Conservation (phyloP, 192 early-diverging fungal species). For the Gorgonomyces haynaldii region DNA sequence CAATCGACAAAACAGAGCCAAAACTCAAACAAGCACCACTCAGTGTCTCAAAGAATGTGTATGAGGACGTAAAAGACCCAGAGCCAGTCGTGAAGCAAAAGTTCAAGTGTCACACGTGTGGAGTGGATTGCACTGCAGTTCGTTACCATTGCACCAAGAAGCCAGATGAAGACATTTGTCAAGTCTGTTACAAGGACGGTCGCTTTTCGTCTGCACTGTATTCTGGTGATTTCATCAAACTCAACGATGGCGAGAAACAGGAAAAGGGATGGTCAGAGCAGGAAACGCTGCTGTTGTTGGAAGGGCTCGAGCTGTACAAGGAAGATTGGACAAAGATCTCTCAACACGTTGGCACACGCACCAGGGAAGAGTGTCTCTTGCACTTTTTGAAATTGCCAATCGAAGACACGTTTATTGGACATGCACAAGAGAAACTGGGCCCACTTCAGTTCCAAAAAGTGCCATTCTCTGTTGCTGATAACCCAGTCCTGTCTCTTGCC, state of each 20-base stretch:
- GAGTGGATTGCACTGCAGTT: slow-evolving; percentile 60
- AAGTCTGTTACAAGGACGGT: slow-evolving; percentile 83
- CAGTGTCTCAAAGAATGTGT: slow-evolving; percentile 13
- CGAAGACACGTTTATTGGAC: slow-evolving; percentile 56
- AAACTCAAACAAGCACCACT: slow-evolving; percentile 1
- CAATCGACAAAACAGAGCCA: slow-evolving; percentile 3
- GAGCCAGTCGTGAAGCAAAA: slow-evolving; percentile 11
- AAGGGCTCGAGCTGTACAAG: slow-evolving; percentile 87
- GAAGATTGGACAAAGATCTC: slow-evolving; percentile 89
- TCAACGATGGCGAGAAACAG: slow-evolving; percentile 30
- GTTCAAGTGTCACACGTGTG: slow-evolving; percentile 69
- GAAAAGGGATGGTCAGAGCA: slow-evolving; percentile 66
- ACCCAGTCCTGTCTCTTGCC: slow-evolving; percentile 84
- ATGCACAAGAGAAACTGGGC: slow-evolving; percentile 30
- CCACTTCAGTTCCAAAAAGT: slow-evolving; percentile 56
- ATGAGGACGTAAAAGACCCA: slow-evolving; percentile 11
- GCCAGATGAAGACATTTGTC: slow-evolving; percentile 59
- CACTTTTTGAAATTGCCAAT: slow-evolving; percentile 77
- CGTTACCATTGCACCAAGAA: slow-evolving; percentile 77
- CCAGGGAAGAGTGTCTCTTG: slow-evolving; percentile 81
- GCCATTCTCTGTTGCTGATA: slow-evolving; percentile 70
- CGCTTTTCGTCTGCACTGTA: slow-evolving; percentile 74
- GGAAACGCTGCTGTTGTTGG: slow-evolving; percentile 76
- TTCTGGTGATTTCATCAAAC: slow-evolving; percentile 80
- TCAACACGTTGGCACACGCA: slow-evolving; percentile 82